Base-by-base conservation (phyloP, 495 filamentous ascomycete genomes). In the Lasiosphaeria hispida region DNA sequence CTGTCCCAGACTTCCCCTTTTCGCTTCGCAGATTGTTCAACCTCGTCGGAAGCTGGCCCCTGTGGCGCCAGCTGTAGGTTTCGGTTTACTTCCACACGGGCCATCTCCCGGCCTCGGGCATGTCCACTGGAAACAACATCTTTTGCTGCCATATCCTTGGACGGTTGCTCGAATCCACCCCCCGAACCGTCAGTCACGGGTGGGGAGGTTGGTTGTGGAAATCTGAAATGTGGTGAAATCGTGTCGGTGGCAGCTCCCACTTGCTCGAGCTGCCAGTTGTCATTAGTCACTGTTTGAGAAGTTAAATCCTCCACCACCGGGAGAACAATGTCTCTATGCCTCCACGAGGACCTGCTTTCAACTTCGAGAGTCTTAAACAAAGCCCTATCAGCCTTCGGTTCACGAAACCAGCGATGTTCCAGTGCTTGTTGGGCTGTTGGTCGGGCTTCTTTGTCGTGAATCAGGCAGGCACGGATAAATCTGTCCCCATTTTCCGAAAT, bases 341-440 rank as follows among this genome's bases (percentile, higher is more conserved):
- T 52, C 67, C 67, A 70, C 0, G 56, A 51, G 1, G 49, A 33
- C 0, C 19, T 17, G 7, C 39, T 60, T 10, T 59, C 59, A 2
- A 7, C 23, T 15, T 70, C 61, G 10, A 65, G 35, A 9, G 17
- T n/a, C 13, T 51, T 45, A 55, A 96, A 76, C 38, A 92, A 75
- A 71, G 90, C 84, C 9, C 40, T 54, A 15, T 68, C 63, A n/a
- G 77, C 75, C 15, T 63, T 58, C 4, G 72, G 68, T 10, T 72
- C 54, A 19, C 69, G 69, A 3, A 68, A 47, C 53, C 64, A 96
- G 34, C 80, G 75, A 63, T 94, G 89, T 18, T 81, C 79, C 3
- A 92, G 80, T 7, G 90, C 89, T 68, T 89, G 78, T 66, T 88
- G 83, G 1, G 90, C 87, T 4, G 89, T 93, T 75, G 92, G 84